Evolutionary conservation across 371 early-diverging fungal species (phyloP).

Genomic region (Amoeboaphelidium protococcarum): DNA sequence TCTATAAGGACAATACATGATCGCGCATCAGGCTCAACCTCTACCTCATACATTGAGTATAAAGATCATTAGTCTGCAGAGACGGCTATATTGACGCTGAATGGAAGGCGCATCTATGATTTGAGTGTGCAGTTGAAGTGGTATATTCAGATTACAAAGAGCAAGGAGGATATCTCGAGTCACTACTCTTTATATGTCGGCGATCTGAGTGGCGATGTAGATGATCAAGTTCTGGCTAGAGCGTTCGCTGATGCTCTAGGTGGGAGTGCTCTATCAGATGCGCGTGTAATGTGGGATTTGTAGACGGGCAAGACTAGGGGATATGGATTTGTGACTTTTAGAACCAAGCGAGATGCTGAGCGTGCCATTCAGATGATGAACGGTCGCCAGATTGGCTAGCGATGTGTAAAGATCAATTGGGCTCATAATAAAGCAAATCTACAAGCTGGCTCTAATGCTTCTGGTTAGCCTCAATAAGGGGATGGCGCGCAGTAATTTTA

Average conservation of each 20-base stretch:
- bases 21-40: too few relatives aligned
- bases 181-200: slow-evolving; percentile 63
- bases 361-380: too few relatives aligned
- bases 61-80: slow-evolving; percentile 39
- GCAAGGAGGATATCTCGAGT: slow-evolving; percentile 30
- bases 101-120: slow-evolving; percentile 35
- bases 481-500: too few relatives aligned
- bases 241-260: slow-evolving; percentile 24
- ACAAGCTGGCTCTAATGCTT: too few relatives aligned
- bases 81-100: slow-evolving; percentile 37
- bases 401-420: too few relatives aligned
- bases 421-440: too few relatives aligned
- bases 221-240: slow-evolving; percentile 31
- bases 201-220: slow-evolving; percentile 48
- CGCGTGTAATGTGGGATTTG: slow-evolving; percentile 58
- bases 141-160: neutral
- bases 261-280: slow-evolving; percentile 14
- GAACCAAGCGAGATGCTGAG: too few relatives aligned
- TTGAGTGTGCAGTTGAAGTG: slow-evolving; percentile 12
- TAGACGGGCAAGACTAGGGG: slow-evolving; percentile 51
- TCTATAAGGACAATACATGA: too few relatives aligned
- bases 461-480: too few relatives aligned
- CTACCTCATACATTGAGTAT: too few relatives aligned
- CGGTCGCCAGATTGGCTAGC: too few relatives aligned
- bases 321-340: slow-evolving; percentile 55